A percentile compares a stretch with the other conserved stretches of the same genome.
These are phyloP conservation scores for Penicillium verhagenii DNA, from an alignment of 495 filamentous ascomycete genomes.

Conservation along the genomic window DNA sequence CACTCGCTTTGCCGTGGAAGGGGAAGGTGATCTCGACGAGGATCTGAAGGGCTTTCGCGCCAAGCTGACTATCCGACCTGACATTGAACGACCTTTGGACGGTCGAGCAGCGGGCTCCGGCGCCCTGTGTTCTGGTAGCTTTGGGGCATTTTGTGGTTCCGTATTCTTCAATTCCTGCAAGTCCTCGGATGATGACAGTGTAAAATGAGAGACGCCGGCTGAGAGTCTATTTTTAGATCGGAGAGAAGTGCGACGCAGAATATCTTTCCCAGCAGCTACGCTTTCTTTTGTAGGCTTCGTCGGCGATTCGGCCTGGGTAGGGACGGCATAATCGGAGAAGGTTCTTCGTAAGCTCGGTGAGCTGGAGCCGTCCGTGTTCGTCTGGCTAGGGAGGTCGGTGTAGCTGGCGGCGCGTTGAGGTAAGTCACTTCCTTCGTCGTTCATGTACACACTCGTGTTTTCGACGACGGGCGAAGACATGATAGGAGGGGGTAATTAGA, in stretches of 20 bases:
- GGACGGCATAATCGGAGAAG: constrained; percentile 43
- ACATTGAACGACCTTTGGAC: constrained; percentile 52
- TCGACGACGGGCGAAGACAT: constrained; percentile 37
- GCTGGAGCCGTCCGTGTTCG: constrained; percentile 17
- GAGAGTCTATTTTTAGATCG: constrained; percentile 39
- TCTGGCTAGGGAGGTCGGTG: constrained; percentile 37
- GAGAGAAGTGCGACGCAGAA: constrained; percentile 43
- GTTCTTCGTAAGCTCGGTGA: constrained; percentile 40
- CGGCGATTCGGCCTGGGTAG: constrained; percentile 33
- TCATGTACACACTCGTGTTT: constrained; percentile 18
- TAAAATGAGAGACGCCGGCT: constrained; percentile 39
- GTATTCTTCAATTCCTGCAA: constrained; percentile 36
- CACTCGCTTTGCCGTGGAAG: constrained; percentile 38
- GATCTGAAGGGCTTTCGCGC: constrained; percentile 69
- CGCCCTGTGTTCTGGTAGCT: constrained; percentile 33
- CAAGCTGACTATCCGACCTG: constrained; percentile 64
- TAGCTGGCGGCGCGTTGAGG: constrained; percentile 44
- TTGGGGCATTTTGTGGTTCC: constrained; percentile 16
- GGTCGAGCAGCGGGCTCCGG: constrained; percentile 42
- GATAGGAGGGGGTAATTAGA: constrained; percentile 18
- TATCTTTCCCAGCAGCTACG: constrained; percentile 47
- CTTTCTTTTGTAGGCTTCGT: constrained; percentile 46
- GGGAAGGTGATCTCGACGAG: constrained; percentile 61
- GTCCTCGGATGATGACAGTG: constrained; percentile 36
- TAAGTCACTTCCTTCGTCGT: constrained; percentile 28